These are phyloP conservation scores for Juglanconis juglandina DNA, from an alignment of 2,329 filamentous ascomycete genomes.

Conservation along the genomic window DNA sequence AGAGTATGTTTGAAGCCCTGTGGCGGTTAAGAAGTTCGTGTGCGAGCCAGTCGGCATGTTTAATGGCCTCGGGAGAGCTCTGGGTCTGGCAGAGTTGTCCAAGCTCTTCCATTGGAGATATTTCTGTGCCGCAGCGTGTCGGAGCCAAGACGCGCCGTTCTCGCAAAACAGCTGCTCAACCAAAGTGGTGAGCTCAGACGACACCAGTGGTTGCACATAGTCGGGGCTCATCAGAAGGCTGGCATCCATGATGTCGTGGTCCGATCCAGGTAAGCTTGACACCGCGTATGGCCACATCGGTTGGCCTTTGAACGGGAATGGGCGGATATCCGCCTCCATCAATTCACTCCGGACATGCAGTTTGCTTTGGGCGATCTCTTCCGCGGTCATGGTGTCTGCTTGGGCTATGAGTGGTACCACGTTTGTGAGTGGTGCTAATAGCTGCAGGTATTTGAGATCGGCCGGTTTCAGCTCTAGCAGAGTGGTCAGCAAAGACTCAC, in stretches of 20 bases:
- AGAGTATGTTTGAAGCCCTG: slow-evolving; percentile 45
- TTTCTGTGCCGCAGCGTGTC: slow-evolving; percentile 80
- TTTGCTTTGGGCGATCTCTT: slow-evolving; percentile 59
- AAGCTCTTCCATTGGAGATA: slow-evolving; percentile 65
- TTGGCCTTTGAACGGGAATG: slow-evolving; percentile 59
- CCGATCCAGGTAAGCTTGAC: slow-evolving; percentile 68
- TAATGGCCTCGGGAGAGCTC: slow-evolving; percentile 35
- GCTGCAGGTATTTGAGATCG: slow-evolving; percentile 70
- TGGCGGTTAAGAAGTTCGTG: slow-evolving; percentile 5
- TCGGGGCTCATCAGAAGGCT: slow-evolving; percentile 90
- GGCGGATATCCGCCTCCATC: slow-evolving; percentile 53
- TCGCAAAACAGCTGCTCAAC: slow-evolving; percentile 73
- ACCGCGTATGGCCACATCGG: slow-evolving; percentile 63
- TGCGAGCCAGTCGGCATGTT: slow-evolving; percentile 18
- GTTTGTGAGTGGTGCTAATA: slow-evolving; percentile 72
- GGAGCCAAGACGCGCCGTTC: slow-evolving; percentile 75
- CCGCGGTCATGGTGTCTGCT: slow-evolving; percentile 63
- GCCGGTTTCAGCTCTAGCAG: slow-evolving; percentile 52
- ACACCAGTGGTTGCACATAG: slow-evolving; percentile 75
- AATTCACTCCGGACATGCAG: slow-evolving; percentile 55
- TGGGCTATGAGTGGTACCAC: slow-evolving; percentile 79
- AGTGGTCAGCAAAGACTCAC: slow-evolving; percentile 2
- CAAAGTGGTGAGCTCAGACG: slow-evolving; percentile 69
- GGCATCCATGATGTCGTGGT: slow-evolving; percentile 84
- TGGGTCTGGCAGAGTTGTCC: slow-evolving; percentile 26